These are phyloP conservation scores for Hypoxylon sp. DNA, from an alignment of 2,329 filamentous ascomycete species.

Conservation along the genomic window DNA sequence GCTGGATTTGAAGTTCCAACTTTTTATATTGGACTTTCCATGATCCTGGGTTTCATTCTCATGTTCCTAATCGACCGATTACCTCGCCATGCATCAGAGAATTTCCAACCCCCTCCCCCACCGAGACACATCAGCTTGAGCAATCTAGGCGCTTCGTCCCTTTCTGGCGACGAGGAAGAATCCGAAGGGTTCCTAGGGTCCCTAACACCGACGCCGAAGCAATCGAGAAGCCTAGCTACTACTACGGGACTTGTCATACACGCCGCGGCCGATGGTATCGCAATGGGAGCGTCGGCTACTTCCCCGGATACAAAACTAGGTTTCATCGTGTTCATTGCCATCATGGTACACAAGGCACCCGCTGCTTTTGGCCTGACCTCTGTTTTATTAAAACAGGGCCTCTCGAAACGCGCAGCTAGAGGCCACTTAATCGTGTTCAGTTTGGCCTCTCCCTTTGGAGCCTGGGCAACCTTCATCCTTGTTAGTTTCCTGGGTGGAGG, in stretches of 20 bases:
- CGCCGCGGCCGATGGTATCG: slow-evolving; percentile 94
- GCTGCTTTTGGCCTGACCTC: slow-evolving; percentile 96
- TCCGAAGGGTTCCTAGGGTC: slow-evolving; percentile 73
- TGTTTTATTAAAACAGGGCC: slow-evolving; percentile 88
- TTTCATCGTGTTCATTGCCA: slow-evolving; percentile 93
- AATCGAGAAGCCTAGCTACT: slow-evolving; percentile 79
- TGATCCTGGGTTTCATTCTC: slow-evolving; percentile 90
- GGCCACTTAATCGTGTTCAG: slow-evolving; percentile 93
- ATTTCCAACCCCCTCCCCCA: slow-evolving; percentile 74
- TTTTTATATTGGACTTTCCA: slow-evolving; percentile 86
- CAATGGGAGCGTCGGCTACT: slow-evolving; percentile 90
- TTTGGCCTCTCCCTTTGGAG: slow-evolving; percentile 88
- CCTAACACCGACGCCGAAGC: slow-evolving; percentile 70
- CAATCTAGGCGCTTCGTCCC: slow-evolving; percentile 74
- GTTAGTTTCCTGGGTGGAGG: slow-evolving; percentile 80
- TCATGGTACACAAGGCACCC: slow-evolving; percentile 97
- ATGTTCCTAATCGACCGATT: slow-evolving; percentile 97
- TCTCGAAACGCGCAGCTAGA: slow-evolving; percentile 87
- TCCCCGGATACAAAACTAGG: slow-evolving; percentile 81
- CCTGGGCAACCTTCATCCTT: slow-evolving; percentile 84
- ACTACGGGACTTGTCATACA: slow-evolving; percentile 97
- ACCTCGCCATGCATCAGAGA: slow-evolving; percentile 78
- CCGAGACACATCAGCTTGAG: slow-evolving; percentile 91
- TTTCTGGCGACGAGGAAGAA: slow-evolving; percentile 67
- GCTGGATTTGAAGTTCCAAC: slow-evolving; percentile 69